phyloP scores from a whole-genome alignment of 2,329 filamentous ascomycete genomes.

The Aspergillus hiratsukae region DNA sequence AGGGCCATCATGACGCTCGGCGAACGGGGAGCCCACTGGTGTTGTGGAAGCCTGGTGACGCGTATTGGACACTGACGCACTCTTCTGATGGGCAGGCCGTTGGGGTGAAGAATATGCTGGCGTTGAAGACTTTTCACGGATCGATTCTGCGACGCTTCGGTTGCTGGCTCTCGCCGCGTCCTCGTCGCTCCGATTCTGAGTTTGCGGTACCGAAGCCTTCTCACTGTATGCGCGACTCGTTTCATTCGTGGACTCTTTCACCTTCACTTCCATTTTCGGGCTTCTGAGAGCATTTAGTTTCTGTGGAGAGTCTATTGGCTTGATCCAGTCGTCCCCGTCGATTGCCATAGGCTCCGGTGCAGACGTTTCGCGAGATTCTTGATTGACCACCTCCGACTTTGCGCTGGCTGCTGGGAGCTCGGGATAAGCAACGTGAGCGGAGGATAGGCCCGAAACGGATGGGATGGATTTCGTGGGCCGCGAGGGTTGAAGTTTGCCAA shows the following conservation, averaged over 20 bases:
- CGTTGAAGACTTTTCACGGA: slow-evolving; percentile 63
- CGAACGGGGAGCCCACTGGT: slow-evolving; percentile 50
- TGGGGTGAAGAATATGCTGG: slow-evolving; percentile 53
- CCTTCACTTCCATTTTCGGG: slow-evolving; percentile 59
- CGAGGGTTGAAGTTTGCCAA: slow-evolving; percentile 52
- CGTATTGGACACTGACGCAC: slow-evolving; percentile 57
- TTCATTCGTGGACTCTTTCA: slow-evolving; percentile 36
- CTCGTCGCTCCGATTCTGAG: slow-evolving; percentile 10
- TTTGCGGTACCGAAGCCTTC: not conserved
- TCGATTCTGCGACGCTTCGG: slow-evolving; percentile 27
- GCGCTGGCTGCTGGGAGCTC: slow-evolving; percentile 28
- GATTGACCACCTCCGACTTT: slow-evolving; percentile 20
- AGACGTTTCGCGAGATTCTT: slow-evolving; percentile 19
- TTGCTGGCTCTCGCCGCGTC: slow-evolving; percentile 12
- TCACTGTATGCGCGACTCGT: slow-evolving; percentile 13
- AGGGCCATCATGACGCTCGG: slow-evolving; percentile 63
- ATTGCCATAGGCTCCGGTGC: slow-evolving; percentile 21
- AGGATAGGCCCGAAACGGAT: slow-evolving; percentile 23
- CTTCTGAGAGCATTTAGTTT: slow-evolving; percentile 57
- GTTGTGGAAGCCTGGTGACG: slow-evolving; percentile 51
- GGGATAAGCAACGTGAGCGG: slow-evolving; percentile 34
- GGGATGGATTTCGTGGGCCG: slow-evolving; percentile 45
- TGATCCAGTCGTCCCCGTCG: slow-evolving; percentile 59
- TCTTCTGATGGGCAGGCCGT: slow-evolving; percentile 53
- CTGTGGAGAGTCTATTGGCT: slow-evolving; percentile 43